A percentile compares a stretch with the other conserved stretches of the same genome.
These are phyloP conservation scores for Cyberlindnera bimundalis DNA, from an alignment of 805 yeast genomes.

Conservation along the genomic window DNA sequence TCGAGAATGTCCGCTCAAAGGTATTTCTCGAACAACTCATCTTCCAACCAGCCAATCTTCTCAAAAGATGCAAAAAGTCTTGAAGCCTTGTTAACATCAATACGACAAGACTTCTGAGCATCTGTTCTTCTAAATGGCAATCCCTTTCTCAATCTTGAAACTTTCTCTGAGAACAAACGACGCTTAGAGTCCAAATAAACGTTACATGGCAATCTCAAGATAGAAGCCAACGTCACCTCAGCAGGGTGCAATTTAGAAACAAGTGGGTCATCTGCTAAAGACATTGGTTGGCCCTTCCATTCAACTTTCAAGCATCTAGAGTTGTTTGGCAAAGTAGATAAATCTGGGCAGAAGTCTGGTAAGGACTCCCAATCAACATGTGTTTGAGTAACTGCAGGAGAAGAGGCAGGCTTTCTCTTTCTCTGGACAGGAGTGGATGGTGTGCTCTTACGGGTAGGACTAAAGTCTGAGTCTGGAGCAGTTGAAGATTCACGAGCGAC, in stretches of 20 bases:
- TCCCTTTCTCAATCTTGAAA: slow-evolving; percentile 66
- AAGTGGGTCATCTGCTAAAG: slow-evolving; percentile 74
- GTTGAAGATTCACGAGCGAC: slow-evolving; percentile 37
- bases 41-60: slow-evolving; percentile 93
- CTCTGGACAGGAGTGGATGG: slow-evolving; percentile 31
- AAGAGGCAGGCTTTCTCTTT: slow-evolving; percentile 39
- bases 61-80: slow-evolving; percentile 91
- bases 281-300: slow-evolving; percentile 99
- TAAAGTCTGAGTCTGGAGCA: slow-evolving; percentile 27
- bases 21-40: slow-evolving; percentile 56
- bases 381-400: slow-evolving; percentile 43
- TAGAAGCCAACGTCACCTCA: slow-evolving; percentile 80
- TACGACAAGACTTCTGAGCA: slow-evolving; percentile 96
- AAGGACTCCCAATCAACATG: slow-evolving; percentile 62
- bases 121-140: slow-evolving; percentile 94
- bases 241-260: slow-evolving; percentile 80
- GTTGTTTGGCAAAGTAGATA: slow-evolving; percentile 62
- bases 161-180: slow-evolving; percentile 86
- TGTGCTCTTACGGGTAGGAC: slow-evolving; percentile 26
- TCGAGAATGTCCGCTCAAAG: slow-evolving; percentile 25
- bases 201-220: slow-evolving; percentile 83
- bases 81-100: slow-evolving; percentile 95
- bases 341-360: slow-evolving; percentile 81
- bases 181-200: slow-evolving; percentile 80
- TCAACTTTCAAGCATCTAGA: slow-evolving; percentile 78